These are phyloP conservation scores for Sinapis alba DNA, from an alignment of 441 rosid species.

Conservation along the genomic window DNA sequence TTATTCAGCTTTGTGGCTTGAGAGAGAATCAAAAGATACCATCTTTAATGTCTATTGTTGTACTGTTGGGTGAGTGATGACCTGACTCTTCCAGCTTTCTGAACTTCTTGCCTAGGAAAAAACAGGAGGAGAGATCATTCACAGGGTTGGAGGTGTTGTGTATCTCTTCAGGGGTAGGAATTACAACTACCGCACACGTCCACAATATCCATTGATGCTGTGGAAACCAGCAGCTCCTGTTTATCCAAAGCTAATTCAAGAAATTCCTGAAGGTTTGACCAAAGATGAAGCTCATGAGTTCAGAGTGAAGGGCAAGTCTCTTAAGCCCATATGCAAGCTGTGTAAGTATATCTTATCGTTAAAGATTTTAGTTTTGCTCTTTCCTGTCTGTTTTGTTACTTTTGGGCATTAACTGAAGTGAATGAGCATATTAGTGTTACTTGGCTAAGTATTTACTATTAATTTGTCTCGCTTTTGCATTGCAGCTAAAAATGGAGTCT, in stretches of 20 bases:
- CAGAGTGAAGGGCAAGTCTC: slow-evolving; percentile 69
- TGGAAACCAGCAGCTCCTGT: slow-evolving; percentile 99
- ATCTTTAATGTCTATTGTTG: neutral
- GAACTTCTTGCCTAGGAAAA: slow-evolving; percentile 54
- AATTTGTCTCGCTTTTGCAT: slow-evolving; percentile 17
- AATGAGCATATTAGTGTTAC: neutral
- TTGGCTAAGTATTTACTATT: slow-evolving; percentile 2
- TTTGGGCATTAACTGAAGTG: neutral
- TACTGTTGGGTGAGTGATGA: slow-evolving; percentile 8
- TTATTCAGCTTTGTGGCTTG: neutral
- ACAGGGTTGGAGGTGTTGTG: slow-evolving; percentile 75
- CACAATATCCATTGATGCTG: slow-evolving; percentile 78
- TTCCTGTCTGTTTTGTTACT: neutral
- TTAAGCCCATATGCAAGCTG: slow-evolving; percentile 81
- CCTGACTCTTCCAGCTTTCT: neutral
- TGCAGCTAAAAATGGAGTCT: slow-evolving; percentile 90
- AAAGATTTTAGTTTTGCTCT: neutral
- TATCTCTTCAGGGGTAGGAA: slow-evolving; percentile 89
- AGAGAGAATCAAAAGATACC: neutral
- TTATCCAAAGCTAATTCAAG: slow-evolving; percentile 90
- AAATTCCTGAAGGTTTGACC: slow-evolving; percentile 84
- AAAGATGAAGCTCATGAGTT: slow-evolving; percentile 69
- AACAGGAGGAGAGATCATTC: slow-evolving; percentile 80
- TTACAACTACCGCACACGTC: slow-evolving; percentile 77
- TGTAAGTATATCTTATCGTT: slow-evolving; percentile 43